Evolutionary conservation across 192 early-diverging fungal species (phyloP).

Genomic region (Phlyctochytrium arcticum): DNA sequence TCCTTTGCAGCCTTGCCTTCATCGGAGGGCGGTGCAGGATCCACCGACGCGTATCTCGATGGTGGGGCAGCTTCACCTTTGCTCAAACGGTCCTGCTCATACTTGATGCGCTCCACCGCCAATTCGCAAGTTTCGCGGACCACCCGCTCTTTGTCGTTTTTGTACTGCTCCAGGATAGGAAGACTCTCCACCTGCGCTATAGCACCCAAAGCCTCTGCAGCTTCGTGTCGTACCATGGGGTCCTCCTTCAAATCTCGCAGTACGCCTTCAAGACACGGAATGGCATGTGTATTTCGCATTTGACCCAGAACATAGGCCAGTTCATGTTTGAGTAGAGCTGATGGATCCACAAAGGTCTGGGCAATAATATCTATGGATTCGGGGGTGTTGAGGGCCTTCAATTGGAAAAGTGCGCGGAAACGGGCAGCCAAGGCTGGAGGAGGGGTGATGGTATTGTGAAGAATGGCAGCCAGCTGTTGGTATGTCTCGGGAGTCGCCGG

Average conservation of each 20-base stretch:
- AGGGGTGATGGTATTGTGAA: conserved; percentile 13
- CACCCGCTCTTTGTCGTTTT: conserved; percentile 56
- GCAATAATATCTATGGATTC: conserved; percentile 77
- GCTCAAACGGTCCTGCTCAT: conserved; percentile 49
- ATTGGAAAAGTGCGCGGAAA: conserved; percentile 90
- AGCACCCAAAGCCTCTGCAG: conserved; percentile 93
- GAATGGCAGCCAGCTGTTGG: conserved; percentile 16
- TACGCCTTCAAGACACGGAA: conserved; percentile 61
- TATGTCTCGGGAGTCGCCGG: conserved; percentile 17
- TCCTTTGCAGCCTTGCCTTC: conserved; percentile 42
- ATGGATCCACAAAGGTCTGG: conserved; percentile 73
- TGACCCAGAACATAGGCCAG: conserved; percentile 95
- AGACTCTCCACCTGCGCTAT: conserved; percentile 70
- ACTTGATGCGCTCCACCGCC: conserved; percentile 81
- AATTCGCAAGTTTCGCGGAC: conserved; percentile 89
- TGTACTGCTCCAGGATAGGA: conserved; percentile 69
- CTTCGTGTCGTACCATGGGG: conserved; percentile 97
- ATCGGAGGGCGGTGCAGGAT: conserved; percentile 88
- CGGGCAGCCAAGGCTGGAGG: conserved; percentile 74
- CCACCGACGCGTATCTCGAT: conserved; percentile 70
- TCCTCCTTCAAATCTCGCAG: conserved; percentile 68
- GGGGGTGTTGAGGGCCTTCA: conserved; percentile 75
- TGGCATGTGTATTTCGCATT: conserved; percentile 79
- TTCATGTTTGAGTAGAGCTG: conserved; percentile 91
- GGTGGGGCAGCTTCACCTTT: conserved; percentile 5